Conservation (phyloP, 345 rosid genomes). For the Camelina neglecta region DNA sequence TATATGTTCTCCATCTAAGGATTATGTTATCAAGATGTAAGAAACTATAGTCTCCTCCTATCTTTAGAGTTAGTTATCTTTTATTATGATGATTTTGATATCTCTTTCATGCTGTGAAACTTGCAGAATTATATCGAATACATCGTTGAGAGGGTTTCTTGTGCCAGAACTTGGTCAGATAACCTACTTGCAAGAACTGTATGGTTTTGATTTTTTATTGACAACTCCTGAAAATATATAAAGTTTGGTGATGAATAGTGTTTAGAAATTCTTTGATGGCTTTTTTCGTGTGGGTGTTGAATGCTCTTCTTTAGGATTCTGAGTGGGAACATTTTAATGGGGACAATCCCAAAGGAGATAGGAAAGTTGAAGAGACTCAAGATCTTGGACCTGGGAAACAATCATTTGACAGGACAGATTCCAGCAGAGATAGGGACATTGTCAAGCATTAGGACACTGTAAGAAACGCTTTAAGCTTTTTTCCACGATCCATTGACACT, state of each 20-base stretch:
- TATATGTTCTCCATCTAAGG: constrained; percentile 56
- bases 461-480: constrained; percentile 22
- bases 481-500: background rate
- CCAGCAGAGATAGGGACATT: constrained; percentile 84
- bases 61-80: background rate
- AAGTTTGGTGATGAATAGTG: constrained; percentile 16
- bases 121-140: constrained; percentile 75
- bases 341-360: constrained; percentile 82
- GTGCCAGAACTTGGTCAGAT: constrained; percentile 80
- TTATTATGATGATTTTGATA: constrained; percentile 1
- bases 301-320: constrained; percentile 63
- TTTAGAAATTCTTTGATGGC: constrained; percentile 21
- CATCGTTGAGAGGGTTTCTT: constrained; percentile 76
- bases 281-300: constrained; percentile 11
- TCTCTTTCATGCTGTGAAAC: constrained; percentile 13
- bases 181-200: constrained; percentile 83
- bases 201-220: constrained; percentile 36
- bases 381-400: constrained; percentile 89
- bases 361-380: constrained; percentile 76
- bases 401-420: constrained; percentile 77
- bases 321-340: constrained; percentile 70
- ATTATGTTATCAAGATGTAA: constrained; percentile 84
- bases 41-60: constrained; percentile 30
- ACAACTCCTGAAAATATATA: constrained; percentile 1
- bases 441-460: constrained; percentile 62